Evolutionary conservation across 2,329 filamentous ascomycete species (phyloP).

Genomic region (Neocatenulostroma microsporum): DNA sequence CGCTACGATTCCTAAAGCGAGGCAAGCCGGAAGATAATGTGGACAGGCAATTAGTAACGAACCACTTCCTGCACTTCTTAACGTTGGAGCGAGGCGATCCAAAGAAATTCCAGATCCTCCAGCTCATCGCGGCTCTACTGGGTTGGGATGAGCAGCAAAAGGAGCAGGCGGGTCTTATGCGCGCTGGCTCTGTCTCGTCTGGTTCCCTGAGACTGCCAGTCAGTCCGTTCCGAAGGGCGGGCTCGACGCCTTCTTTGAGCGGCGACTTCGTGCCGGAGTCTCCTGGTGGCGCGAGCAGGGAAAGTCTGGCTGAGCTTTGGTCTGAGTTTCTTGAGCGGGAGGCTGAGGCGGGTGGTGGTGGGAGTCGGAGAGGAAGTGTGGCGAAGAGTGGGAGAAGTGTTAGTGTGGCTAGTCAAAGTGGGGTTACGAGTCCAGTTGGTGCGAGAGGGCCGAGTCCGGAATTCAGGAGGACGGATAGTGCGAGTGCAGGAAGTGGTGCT

Average conservation of each 20-base stretch:
- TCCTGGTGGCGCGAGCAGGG: constrained; percentile 50
- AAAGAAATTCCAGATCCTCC: constrained; percentile 94
- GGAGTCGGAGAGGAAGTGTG: constrained; percentile 24
- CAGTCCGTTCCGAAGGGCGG: constrained; percentile 74
- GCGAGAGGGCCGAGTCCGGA: too few species aligned
- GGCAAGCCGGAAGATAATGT: constrained; percentile 96
- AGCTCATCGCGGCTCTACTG: constrained; percentile 84
- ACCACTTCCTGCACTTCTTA: constrained; percentile 92
- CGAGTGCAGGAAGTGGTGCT: too few species aligned
- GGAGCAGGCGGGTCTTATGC: constrained; percentile 84
- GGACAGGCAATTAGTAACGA: constrained; percentile 96
- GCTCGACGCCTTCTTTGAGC: constrained; percentile 74
- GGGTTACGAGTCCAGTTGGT: constrained; percentile 8
- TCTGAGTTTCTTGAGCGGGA: constrained; percentile 82
- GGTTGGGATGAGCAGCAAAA: constrained; percentile 89
- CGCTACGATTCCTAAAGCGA: constrained; percentile 87
- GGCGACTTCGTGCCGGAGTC: constrained; percentile 69
- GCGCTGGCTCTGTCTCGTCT: constrained; percentile 33
- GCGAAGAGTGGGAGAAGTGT: constrained; percentile 20
- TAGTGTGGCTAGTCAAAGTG: constrained; percentile 10
- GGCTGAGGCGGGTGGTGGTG: constrained; percentile 40
- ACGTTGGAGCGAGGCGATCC: constrained; percentile 87
- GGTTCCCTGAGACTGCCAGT: constrained; percentile 47
- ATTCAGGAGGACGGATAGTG: constrained; percentile 23
- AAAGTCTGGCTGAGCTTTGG: constrained; percentile 86